Evolutionary conservation across 1,139 yeast species (phyloP).

Genomic region (Yamadazyma jaroonii): DNA sequence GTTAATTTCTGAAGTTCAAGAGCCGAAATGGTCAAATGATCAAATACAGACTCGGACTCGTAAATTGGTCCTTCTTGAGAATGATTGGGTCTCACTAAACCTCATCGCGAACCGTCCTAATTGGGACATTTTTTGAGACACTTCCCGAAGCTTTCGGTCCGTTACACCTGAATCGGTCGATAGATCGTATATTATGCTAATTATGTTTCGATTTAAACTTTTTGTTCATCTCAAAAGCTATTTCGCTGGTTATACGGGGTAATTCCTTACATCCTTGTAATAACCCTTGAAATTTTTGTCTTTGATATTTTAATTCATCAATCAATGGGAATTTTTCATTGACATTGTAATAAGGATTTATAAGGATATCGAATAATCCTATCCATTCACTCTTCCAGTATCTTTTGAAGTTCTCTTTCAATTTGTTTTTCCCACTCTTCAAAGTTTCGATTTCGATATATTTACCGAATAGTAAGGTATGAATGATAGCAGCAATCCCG

Average conservation of each 20-base stretch:
- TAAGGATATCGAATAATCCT: constrained; percentile 58
- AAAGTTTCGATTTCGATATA: constrained; percentile 46
- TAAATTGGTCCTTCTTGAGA: no score
- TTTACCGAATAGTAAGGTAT: constrained; percentile 68
- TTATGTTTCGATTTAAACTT: background rate
- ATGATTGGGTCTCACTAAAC: no score
- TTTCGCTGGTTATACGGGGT: constrained; percentile 13
- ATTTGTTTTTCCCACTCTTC: constrained; percentile 25
- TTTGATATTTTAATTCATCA: constrained; percentile 30
- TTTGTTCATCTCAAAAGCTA: constrained; percentile 6
- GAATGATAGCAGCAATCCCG: constrained; percentile 77
- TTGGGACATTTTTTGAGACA: no score
- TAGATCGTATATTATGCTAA: background rate
- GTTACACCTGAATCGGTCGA: no score
- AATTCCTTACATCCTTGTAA: constrained; percentile 22
- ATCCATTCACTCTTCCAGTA: constrained; percentile 83
- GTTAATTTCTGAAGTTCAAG: no score
- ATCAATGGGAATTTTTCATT: constrained; percentile 37
- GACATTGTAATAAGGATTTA: constrained; percentile 50
- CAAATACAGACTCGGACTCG: no score
- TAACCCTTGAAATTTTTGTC: constrained; percentile 45
- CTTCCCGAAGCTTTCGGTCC: no score
- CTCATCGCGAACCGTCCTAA: no score
- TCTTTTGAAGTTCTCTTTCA: constrained; percentile 55
- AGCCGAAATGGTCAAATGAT: no score